Percentiles rank a stretch among this genome's conserved stretches.
phyloP scores from a whole-genome alignment of 176 grass and related monocot genomes.

The Juncus inflexus region DNA sequence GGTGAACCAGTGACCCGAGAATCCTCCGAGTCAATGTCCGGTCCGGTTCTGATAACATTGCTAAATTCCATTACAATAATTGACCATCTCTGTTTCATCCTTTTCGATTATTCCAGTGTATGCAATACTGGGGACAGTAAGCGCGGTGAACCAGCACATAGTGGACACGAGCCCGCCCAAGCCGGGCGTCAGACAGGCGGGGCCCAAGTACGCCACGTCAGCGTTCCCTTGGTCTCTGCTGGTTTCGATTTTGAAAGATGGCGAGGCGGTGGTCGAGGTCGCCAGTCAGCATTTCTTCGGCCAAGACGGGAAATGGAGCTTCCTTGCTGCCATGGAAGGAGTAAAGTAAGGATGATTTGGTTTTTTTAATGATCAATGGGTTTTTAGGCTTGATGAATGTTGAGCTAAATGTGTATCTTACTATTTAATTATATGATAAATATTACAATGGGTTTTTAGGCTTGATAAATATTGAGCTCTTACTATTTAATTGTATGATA shows the following conservation, averaged over 20 bases:
- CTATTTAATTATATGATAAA: too few relatives aligned
- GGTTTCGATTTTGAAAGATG: conserved; percentile 82
- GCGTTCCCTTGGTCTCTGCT: conserved; percentile 68
- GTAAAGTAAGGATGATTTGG: conserved; percentile 48
- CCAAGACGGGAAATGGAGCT: conserved; percentile 82
- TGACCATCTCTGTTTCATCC: neutral
- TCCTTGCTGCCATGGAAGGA: conserved; percentile 67
- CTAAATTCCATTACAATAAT: too few relatives aligned
- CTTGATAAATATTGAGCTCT: conserved; percentile 5
- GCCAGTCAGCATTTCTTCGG: conserved; percentile 78
- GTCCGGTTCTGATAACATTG: too few relatives aligned
- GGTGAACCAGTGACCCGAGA: too few relatives aligned
- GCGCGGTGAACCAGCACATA: conserved; percentile 94
- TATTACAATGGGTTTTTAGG: neutral
- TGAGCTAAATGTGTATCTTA: neutral
- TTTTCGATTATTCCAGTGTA: conserved; percentile 54
- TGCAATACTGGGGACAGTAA: conserved; percentile 80
- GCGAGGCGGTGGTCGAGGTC: conserved; percentile 87
- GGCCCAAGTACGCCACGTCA: neutral
- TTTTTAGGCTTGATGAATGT: conserved; percentile 4
- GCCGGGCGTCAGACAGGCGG: conserved; percentile 29
- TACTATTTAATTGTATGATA: too few relatives aligned
- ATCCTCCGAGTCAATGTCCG: too few relatives aligned
- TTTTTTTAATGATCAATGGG: too few relatives aligned
- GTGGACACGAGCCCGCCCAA: conserved; percentile 48